These are phyloP conservation scores for Gracilaria domingensis DNA, from an alignment of 23 red algal genomes.

Conservation along the genomic window DNA sequence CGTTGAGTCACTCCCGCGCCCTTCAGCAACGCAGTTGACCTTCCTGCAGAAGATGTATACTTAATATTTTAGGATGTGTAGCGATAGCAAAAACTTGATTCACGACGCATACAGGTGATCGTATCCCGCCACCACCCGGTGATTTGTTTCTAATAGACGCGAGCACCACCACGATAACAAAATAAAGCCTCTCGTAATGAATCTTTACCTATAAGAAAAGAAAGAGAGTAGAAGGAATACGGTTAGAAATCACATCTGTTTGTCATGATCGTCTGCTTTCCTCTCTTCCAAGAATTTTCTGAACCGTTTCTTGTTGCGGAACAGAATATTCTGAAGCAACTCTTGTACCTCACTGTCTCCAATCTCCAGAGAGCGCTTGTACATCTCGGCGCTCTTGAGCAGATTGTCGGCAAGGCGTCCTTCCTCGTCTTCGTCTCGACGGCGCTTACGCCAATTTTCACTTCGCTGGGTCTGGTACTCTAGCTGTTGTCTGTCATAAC, in stretches of 20 bases:
- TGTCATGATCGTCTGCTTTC: neutral
- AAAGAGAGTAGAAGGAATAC: neutral
- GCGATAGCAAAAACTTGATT: no score
- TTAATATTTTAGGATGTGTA: no score
- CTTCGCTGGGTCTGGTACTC: neutral
- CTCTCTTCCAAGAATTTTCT: neutral
- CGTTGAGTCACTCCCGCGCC: no score
- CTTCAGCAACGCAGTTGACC: no score
- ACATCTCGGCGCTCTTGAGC: neutral
- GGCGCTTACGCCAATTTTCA: neutral
- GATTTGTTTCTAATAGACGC: neutral
- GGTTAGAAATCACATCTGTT: neutral
- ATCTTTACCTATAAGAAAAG: neutral
- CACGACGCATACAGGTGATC: neutral
- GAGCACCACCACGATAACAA: neutral
- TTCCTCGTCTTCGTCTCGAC: neutral
- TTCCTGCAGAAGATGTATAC: no score
- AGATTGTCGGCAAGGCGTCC: neutral
- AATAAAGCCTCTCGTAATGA: neutral
- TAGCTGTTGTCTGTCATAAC: neutral
- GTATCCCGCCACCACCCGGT: constrained; percentile 12
- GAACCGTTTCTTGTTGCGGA: neutral
- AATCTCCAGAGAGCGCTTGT: neutral
- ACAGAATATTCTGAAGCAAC: neutral
- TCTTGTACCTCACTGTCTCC: neutral